phyloP scores from a whole-genome alignment of 208 protist genomes.

The Polymyxa betae region DNA sequence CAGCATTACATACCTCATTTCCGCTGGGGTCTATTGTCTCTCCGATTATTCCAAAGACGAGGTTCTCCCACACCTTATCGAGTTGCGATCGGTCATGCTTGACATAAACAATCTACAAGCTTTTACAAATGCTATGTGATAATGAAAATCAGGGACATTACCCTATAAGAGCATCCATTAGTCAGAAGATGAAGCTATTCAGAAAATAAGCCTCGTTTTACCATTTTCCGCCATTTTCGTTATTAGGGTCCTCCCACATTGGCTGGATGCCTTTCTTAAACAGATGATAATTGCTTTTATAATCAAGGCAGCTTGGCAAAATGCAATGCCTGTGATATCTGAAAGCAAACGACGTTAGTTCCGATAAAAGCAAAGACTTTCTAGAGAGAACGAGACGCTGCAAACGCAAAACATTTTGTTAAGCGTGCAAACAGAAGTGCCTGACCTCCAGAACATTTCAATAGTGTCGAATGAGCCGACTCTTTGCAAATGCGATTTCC shows the following conservation, averaged over 20 bases:
- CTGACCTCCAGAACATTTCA: neutral
- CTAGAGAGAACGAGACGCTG: neutral
- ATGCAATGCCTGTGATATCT: neutral
- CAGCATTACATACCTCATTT: neutral
- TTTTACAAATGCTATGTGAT: neutral
- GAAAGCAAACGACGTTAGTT: neutral
- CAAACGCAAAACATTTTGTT: too few relatives aligned
- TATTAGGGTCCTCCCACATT: constrained; percentile 57
- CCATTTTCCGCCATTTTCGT: constrained; percentile 59
- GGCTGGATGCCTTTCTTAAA: constrained; percentile 51
- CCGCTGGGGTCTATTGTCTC: neutral
- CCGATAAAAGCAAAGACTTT: neutral
- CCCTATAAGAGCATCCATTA: neutral
- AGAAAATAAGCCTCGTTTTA: neutral
- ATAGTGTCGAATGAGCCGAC: neutral
- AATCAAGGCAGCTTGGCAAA: neutral
- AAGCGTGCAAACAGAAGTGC: too few relatives aligned
- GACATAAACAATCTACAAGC: neutral
- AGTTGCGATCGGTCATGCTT: neutral
- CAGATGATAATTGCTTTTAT: constrained; percentile 50
- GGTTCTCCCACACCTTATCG: neutral
- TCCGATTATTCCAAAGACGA: neutral
- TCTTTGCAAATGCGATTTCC: neutral
- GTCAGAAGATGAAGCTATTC: neutral
- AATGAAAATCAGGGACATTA: neutral